A percentile compares a stretch with the other conserved stretches of the same genome.
phyloP scores from a whole-genome alignment of 208 protist species.

The Angomonas deanei region DNA sequence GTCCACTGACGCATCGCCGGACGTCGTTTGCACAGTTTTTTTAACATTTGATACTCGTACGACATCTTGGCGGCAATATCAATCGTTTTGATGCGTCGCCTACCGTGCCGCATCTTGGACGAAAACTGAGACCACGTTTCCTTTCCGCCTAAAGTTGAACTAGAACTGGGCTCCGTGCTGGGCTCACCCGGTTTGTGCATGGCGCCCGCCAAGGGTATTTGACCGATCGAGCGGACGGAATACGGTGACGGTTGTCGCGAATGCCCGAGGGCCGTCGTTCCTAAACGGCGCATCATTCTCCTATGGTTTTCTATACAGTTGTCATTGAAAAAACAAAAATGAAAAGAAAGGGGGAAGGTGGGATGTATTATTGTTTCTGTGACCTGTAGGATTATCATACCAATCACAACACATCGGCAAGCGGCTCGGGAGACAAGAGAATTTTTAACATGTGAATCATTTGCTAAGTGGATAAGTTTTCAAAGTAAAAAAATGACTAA shows the following conservation, averaged over 20 bases:
- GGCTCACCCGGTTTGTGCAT: constrained; percentile 77
- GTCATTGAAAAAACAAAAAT: constrained; percentile 5
- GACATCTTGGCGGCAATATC: constrained; percentile 88
- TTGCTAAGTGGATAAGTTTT: too few species aligned
- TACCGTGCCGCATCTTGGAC: constrained; percentile 70
- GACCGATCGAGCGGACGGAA: constrained; percentile 1
- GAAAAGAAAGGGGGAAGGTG: background rate
- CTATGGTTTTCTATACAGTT: constrained; percentile 12
- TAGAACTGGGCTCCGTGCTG: constrained; percentile 40
- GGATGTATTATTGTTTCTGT: too few species aligned
- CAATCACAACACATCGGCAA: too few species aligned
- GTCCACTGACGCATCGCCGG: constrained; percentile 85
- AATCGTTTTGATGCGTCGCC: constrained; percentile 77
- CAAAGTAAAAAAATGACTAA: too few species aligned
- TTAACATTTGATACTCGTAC: constrained; percentile 90
- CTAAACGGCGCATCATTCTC: constrained; percentile 3
- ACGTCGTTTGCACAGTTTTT: constrained; percentile 80
- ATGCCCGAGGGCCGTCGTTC: background rate
- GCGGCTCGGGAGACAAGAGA: too few species aligned
- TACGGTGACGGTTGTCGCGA: background rate
- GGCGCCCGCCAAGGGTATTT: constrained; percentile 30
- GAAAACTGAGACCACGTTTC: constrained; percentile 86
- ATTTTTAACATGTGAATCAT: too few species aligned
- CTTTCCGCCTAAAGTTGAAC: constrained; percentile 51
- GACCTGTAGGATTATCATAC: too few species aligned